Evolutionary conservation across 2,329 filamentous ascomycete genomes (phyloP).

Genomic region (Phyllosticta capitalensis): DNA sequence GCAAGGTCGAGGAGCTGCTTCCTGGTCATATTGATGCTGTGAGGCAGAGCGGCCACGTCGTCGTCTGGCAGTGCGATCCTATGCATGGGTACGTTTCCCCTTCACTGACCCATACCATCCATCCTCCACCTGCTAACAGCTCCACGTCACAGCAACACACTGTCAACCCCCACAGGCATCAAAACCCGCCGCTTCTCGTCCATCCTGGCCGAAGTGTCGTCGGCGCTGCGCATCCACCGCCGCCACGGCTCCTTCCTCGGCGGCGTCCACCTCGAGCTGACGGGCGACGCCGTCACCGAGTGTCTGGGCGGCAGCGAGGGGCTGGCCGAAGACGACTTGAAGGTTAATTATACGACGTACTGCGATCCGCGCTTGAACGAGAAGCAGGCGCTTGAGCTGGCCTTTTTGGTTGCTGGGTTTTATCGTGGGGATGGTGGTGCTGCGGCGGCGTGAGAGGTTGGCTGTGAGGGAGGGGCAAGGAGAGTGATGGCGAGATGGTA

Average conservation of each 20-base stretch:
- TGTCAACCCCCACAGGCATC: conserved; percentile 61
- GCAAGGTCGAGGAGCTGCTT: conserved; percentile 64
- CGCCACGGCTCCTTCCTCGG: conserved; percentile 78
- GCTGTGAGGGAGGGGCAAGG: background rate
- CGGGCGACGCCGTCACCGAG: conserved; percentile 92
- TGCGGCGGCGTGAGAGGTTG: too few species aligned
- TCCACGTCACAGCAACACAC: conserved; percentile 41
- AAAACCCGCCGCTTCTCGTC: conserved; percentile 89
- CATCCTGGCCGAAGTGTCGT: conserved; percentile 77
- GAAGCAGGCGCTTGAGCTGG: conserved; percentile 92
- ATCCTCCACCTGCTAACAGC: background rate
- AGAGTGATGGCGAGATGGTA: background rate
- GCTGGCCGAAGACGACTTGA: conserved; percentile 77
- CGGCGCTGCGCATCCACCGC: conserved; percentile 77
- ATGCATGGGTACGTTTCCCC: conserved; percentile 65
- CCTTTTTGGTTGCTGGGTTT: conserved; percentile 84
- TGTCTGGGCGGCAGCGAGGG: conserved; percentile 86
- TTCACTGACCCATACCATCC: background rate
- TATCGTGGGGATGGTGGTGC: conserved; percentile 47
- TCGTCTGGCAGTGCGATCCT: conserved; percentile 97
- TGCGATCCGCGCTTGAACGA: conserved; percentile 94
- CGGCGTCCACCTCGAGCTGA: conserved; percentile 90
- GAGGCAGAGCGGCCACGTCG: conserved; percentile 62
- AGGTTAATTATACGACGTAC: conserved; percentile 87
- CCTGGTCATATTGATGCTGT: conserved; percentile 84